A percentile compares a stretch with the other conserved stretches of the same genome.
Conservation (phyloP, 306 rosid genomes). For the Dryas octopetala region DNA sequence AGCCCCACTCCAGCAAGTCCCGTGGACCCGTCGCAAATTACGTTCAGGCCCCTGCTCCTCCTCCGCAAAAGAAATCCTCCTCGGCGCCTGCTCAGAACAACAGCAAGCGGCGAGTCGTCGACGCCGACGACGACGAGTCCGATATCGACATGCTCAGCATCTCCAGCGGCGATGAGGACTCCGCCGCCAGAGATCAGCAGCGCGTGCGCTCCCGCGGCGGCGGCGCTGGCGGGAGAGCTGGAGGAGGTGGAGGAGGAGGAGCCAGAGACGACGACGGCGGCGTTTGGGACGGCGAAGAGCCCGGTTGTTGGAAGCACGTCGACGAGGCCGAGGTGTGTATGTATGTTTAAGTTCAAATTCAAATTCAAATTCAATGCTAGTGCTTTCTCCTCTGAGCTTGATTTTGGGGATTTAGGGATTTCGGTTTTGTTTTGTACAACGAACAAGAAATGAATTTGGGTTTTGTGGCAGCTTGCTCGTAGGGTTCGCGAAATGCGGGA, state of each 20-base stretch:
- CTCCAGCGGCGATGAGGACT: constrained; percentile 94
- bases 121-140: constrained; percentile 80
- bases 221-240: constrained; percentile 27
- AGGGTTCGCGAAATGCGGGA: constrained; percentile 99
- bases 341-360: not conserved
- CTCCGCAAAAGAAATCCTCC: constrained; percentile 12
- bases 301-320: constrained; percentile 82
- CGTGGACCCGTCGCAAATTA: constrained; percentile 88
- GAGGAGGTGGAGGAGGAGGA: not conserved
- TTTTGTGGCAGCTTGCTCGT: constrained; percentile 76
- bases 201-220: constrained; percentile 24
- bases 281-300: constrained; percentile 93
- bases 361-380: too few relatives aligned
- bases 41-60: constrained; percentile 70
- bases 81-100: too few relatives aligned
- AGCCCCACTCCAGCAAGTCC: constrained; percentile 37
- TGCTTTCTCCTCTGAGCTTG: too few relatives aligned
- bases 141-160: constrained; percentile 98
- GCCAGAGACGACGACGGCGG: constrained; percentile 50
- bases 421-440: too few relatives aligned
- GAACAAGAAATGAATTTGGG: not conserved
- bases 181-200: constrained; percentile 35
- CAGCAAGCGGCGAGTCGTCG: constrained; percentile 40
- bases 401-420: too few relatives aligned
- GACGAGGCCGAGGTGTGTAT: constrained; percentile 76